phyloP scores from a whole-genome alignment of 176 grass and related monocot genomes.

The Secale cereale region DNA sequence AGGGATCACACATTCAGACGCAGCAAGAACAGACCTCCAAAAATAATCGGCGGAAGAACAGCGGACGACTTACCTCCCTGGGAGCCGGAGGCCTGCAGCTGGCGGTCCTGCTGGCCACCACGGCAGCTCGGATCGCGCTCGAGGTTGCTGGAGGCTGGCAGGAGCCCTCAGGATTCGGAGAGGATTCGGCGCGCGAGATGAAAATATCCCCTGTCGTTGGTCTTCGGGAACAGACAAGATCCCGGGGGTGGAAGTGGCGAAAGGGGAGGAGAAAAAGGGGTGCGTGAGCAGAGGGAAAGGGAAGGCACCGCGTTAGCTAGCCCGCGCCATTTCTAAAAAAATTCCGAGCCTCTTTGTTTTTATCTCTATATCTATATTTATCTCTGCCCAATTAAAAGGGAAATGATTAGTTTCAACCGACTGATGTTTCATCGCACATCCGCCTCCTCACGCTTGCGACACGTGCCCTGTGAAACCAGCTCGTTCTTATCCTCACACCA shows the following conservation, averaged over 20 bases:
- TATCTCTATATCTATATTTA: too few relatives aligned
- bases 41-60: neutral
- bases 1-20: neutral
- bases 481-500: too few relatives aligned
- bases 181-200: neutral
- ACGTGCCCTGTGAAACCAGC: too few relatives aligned
- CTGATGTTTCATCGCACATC: too few relatives aligned
- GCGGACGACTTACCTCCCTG: neutral
- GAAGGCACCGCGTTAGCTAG: neutral
- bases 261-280: neutral
- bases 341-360: too few relatives aligned
- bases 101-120: neutral
- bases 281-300: neutral
- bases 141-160: neutral
- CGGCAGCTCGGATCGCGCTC: neutral
- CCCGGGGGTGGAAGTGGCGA: neutral
- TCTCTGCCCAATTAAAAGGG: too few relatives aligned
- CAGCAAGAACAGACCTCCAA: neutral
- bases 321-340: too few relatives aligned
- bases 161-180: constrained; percentile 1
- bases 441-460: too few relatives aligned
- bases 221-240: neutral
- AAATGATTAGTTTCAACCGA: neutral
- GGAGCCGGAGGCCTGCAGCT: neutral
- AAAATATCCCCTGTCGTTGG: neutral